Conservation (phyloP, 257 asterid genomes). For the Solanum tarijense region DNA sequence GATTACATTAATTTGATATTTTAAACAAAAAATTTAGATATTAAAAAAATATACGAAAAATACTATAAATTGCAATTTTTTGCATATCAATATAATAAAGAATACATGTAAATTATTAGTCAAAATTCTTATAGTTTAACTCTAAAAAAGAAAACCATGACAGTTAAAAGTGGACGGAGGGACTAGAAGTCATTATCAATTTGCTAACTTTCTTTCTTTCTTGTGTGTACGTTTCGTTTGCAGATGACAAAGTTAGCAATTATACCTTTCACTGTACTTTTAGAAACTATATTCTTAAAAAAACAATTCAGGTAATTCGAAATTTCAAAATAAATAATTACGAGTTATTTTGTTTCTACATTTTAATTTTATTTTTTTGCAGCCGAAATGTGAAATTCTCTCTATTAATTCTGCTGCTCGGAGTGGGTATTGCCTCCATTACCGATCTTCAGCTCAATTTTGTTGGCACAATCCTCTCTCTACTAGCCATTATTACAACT, state of each 20-base stretch:
- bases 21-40: too few relatives aligned
- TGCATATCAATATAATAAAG: too few relatives aligned
- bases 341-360: not conserved
- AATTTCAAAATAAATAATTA: not conserved
- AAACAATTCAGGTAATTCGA: constrained; percentile 61
- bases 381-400: constrained; percentile 68
- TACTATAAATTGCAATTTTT: too few relatives aligned
- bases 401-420: constrained; percentile 47
- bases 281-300: constrained; percentile 66
- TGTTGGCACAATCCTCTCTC: constrained; percentile 66
- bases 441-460: constrained; percentile 89
- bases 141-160: too few relatives aligned
- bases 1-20: too few relatives aligned
- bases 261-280: constrained; percentile 74
- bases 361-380: constrained; percentile 6
- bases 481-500: constrained; percentile 75
- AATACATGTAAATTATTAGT: too few relatives aligned
- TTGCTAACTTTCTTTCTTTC: not conserved
- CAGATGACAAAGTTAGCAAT: constrained; percentile 96
- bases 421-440: constrained; percentile 83
- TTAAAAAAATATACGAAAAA: too few relatives aligned
- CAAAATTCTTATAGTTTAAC: too few relatives aligned
- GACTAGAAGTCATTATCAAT: not conserved
- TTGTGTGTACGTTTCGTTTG: not conserved
- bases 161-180: too few relatives aligned